Evolutionary conservation across 2,329 filamentous ascomycete genomes (phyloP).

Genomic region (Ambrosiella beaveri): DNA sequence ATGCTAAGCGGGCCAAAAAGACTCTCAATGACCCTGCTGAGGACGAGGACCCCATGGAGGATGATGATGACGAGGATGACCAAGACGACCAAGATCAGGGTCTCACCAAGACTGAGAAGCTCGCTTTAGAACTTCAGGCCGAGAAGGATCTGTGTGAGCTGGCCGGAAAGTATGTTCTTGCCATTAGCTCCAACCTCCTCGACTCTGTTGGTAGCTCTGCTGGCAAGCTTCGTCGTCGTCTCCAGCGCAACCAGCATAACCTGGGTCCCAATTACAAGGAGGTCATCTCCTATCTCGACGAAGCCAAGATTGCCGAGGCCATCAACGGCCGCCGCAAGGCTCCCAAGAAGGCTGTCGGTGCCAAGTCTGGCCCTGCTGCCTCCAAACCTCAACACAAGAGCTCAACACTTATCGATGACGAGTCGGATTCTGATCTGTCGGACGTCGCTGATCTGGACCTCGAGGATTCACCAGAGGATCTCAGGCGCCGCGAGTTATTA

Average conservation of each 20-base stretch:
- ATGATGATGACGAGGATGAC: conserved; percentile 37
- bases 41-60: conserved; percentile 56
- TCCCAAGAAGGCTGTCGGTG: conserved; percentile 17
- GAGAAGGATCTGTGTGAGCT: conserved; percentile 79
- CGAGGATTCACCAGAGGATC: conserved; percentile 41
- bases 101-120: conserved; percentile 32
- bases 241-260: conserved; percentile 63
- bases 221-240: conserved; percentile 48
- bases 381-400: conserved; percentile 21
- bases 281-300: conserved; percentile 64
- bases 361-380: background rate
- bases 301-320: conserved; percentile 34
- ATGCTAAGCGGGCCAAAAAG: conserved; percentile 51
- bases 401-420: conserved; percentile 3
- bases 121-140: conserved; percentile 51
- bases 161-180: conserved; percentile 68
- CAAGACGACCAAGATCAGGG: conserved; percentile 33
- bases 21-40: conserved; percentile 47
- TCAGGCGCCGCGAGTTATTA: conserved; percentile 35
- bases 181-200: conserved; percentile 57
- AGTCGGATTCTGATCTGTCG: conserved; percentile 11
- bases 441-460: conserved; percentile 8
- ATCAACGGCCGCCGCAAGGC: conserved; percentile 22
- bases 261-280: conserved; percentile 77
- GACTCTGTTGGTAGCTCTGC: conserved; percentile 43